Conservation (phyloP, 257 asterid species). For the Apocynum venetum region DNA sequence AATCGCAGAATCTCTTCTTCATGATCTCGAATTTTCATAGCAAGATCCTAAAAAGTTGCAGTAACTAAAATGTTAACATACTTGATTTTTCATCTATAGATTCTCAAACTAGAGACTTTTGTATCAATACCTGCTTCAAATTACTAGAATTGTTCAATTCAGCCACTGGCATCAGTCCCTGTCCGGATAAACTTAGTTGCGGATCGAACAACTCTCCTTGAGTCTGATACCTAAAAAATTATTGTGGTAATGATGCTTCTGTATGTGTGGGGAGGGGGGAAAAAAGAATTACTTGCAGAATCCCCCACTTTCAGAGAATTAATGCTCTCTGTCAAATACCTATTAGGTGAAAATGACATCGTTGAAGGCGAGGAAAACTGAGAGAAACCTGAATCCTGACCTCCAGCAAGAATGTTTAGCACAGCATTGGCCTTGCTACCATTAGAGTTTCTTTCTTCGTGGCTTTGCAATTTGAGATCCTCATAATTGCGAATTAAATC, state of each 20-base stretch:
- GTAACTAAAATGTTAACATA: slow-evolving; percentile 21
- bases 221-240: slow-evolving; percentile 48
- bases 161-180: slow-evolving; percentile 48
- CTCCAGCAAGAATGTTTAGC: slow-evolving; percentile 43
- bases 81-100: neutral
- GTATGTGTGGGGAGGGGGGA: neutral
- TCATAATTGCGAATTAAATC: slow-evolving; percentile 37
- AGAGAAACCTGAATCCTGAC: slow-evolving; percentile 43
- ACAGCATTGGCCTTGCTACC: slow-evolving; percentile 44
- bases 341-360: slow-evolving; percentile 48
- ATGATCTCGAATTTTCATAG: slow-evolving; percentile 63
- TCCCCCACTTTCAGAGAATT: slow-evolving; percentile 11
- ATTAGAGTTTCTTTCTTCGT: slow-evolving; percentile 30
- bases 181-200: slow-evolving; percentile 45
- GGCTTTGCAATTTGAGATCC: slow-evolving; percentile 29
- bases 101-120: neutral
- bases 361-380: slow-evolving; percentile 53
- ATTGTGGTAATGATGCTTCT: slow-evolving; percentile 12
- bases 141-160: slow-evolving; percentile 45
- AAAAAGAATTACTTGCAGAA: neutral
- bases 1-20: slow-evolving; percentile 84
- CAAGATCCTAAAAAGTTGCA: slow-evolving; percentile 49
- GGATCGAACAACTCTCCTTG: slow-evolving; percentile 45
- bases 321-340: slow-evolving; percentile 38
- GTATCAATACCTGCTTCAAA: slow-evolving; percentile 61